Base-by-base conservation (phyloP, 139 green algal species). In the Bryopsis sp. region DNA sequence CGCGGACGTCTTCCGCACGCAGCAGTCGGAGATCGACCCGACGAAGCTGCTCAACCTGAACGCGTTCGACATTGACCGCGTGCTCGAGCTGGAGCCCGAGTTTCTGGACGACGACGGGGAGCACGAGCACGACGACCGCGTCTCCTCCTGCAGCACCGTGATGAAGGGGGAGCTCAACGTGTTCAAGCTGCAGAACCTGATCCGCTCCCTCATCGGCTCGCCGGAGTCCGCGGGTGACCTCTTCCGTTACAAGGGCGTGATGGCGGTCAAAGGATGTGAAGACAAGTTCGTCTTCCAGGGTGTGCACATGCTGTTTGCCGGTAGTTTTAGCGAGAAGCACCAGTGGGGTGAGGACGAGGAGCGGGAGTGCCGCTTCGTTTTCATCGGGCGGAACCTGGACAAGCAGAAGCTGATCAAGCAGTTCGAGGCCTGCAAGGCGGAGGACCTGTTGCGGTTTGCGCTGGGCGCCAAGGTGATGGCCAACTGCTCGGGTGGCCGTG, bases 211-310 rank as follows among this genome's bases (percentile, higher is more conserved):
- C 73, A 88, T 88, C n/a, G 80, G 82, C 24, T 74, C 97, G 66
- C 75, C 97, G 33, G 76, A 94, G 72, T 72, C 85, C 7, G 73
- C 84, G 3, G 76, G 71, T 24, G 89, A 97, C 75, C 72, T 98
- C 8, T 98, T 91, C 78, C 86, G 93, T 57, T 95, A 95, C 81
- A 98, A 98, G 88, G 93, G 93, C 39, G 84, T 96, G 63, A 73
- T 96, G 34, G 73, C 86, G 57, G 92, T 96, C 47, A 61, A 79
- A 8, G 83, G 78, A 39, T 83, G 79, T 2, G 76, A 90, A 24
- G 81, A 87, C 50, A 89, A 86, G 66, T 95, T 95, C 79, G 81
- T 93, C 69, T 95, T 92, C 75, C 88, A 95, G 68, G 88, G 86
- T 7, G 87, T 95, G 58, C 87, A 93, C 65, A 85, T 92, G 74